These are phyloP conservation scores for Sporothrix humicola DNA, from an alignment of 2,329 filamentous ascomycete species.

Conservation along the genomic window DNA sequence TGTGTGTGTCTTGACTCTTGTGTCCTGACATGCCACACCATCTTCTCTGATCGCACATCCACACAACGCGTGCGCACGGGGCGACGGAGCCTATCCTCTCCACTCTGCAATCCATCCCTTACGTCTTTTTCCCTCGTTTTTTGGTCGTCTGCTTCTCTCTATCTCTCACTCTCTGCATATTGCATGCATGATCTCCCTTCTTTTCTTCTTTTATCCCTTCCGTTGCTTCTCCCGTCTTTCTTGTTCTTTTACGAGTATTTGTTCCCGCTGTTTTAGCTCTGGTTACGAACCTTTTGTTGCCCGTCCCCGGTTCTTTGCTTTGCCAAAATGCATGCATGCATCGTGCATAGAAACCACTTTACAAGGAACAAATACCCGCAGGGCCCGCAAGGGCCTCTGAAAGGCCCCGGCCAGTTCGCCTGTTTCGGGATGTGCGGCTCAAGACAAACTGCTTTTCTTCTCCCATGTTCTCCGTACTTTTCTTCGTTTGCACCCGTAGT, in stretches of 20 bases:
- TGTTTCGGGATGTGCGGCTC: slow-evolving; percentile 20
- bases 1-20: background rate
- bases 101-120: background rate
- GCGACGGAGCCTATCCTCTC: background rate
- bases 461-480: no score
- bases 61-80: slow-evolving; percentile 5
- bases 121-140: slow-evolving; percentile 2
- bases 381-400: slow-evolving; percentile 4
- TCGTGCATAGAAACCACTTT: background rate
- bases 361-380: background rate
- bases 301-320: slow-evolving; percentile 11
- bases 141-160: background rate
- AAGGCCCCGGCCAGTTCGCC: background rate
- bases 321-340: slow-evolving; percentile 6
- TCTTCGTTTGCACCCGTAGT: background rate
- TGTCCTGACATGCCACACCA: background rate
- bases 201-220: background rate
- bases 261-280: background rate
- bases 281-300: slow-evolving; percentile 8
- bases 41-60: background rate
- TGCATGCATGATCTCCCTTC: background rate
- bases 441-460: background rate
- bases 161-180: background rate
- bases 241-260: background rate
- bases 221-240: background rate